These are phyloP conservation scores for Theobroma cacao DNA, from an alignment of 345 rosid species.

Conservation along the genomic window DNA sequence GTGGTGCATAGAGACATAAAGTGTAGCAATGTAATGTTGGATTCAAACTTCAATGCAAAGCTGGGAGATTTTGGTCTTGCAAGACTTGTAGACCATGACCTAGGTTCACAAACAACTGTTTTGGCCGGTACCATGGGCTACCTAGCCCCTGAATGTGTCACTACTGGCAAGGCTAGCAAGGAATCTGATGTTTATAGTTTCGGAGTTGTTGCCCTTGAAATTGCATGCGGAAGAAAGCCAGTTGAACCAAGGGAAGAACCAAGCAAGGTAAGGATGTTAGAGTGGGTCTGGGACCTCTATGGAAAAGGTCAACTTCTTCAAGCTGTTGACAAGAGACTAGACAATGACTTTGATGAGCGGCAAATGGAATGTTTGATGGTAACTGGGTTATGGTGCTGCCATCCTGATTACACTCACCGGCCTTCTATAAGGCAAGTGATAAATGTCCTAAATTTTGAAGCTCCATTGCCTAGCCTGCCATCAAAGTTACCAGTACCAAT, in stretches of 20 bases:
- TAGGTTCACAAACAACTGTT: slow-evolving; percentile 38
- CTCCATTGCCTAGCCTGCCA: slow-evolving; percentile 44
- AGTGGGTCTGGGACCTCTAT: slow-evolving; percentile 52
- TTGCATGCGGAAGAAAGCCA: slow-evolving; percentile 41
- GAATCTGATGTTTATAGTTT: slow-evolving; percentile 54
- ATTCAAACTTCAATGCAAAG: slow-evolving; percentile 48
- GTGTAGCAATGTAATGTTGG: slow-evolving; percentile 49
- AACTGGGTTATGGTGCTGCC: slow-evolving; percentile 51
- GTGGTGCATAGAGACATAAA: slow-evolving; percentile 54
- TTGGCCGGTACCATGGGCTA: slow-evolving; percentile 32
- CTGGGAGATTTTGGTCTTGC: slow-evolving; percentile 55
- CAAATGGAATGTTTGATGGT: slow-evolving; percentile 42
- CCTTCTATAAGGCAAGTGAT: slow-evolving; percentile 52
- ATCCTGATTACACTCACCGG: slow-evolving; percentile 39
- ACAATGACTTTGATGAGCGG: slow-evolving; percentile 25
- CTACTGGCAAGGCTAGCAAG: slow-evolving; percentile 23
- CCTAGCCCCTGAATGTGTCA: slow-evolving; percentile 27
- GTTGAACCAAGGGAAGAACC: slow-evolving; percentile 30
- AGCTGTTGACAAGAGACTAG: slow-evolving; percentile 30
- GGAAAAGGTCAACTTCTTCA: slow-evolving; percentile 28
- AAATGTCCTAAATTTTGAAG: slow-evolving; percentile 40
- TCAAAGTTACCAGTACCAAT: slow-evolving; percentile 47
- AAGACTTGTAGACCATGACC: slow-evolving; percentile 27
- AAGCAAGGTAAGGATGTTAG: slow-evolving; percentile 34
- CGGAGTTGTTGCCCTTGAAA: slow-evolving; percentile 48